Percentiles rank a stretch among this genome's conserved stretches.
phyloP scores from a whole-genome alignment of 768 basidiomycete species.

The Boletellus sp. region DNA sequence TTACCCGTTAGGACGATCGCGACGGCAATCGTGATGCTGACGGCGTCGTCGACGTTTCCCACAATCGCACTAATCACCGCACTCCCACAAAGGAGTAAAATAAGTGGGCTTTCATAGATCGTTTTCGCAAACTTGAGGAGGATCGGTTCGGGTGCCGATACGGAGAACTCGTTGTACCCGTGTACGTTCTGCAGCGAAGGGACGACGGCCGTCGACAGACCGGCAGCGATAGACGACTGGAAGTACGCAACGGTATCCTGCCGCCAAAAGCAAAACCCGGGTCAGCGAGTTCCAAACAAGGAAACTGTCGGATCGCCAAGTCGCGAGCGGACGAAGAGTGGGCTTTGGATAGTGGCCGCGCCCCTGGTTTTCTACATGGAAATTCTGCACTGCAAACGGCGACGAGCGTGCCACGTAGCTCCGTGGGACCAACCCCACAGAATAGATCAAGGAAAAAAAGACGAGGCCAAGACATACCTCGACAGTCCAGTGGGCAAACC shows the following conservation, averaged over 20 bases:
- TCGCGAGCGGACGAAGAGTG: too few species aligned
- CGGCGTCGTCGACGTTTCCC: conserved; percentile 94
- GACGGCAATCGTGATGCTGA: conserved; percentile 90
- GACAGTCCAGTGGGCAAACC: conserved; percentile 62
- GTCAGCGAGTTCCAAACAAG: background rate
- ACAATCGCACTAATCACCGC: conserved; percentile 85
- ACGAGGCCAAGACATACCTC: conserved; percentile 45
- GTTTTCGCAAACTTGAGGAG: conserved; percentile 90
- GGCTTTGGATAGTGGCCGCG: background rate
- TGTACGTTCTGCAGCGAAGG: conserved; percentile 59
- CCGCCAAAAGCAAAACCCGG: background rate
- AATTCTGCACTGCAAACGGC: background rate
- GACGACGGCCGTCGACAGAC: conserved; percentile 62
- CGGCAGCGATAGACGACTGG: conserved; percentile 56
- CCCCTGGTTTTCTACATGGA: conserved; percentile 11
- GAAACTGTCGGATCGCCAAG: background rate
- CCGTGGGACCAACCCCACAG: too few species aligned
- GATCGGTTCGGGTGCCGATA: conserved; percentile 74
- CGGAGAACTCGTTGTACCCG: conserved; percentile 94
- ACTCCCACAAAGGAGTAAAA: conserved; percentile 85
- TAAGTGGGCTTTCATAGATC: conserved; percentile 93
- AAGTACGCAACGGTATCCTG: conserved; percentile 77
- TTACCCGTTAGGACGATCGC: conserved; percentile 89
- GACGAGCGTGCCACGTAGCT: too few species aligned
- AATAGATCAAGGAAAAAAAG: background rate